Conservation (phyloP, 805 yeast genomes). For the Monosporozyma yasuniensis region DNA sequence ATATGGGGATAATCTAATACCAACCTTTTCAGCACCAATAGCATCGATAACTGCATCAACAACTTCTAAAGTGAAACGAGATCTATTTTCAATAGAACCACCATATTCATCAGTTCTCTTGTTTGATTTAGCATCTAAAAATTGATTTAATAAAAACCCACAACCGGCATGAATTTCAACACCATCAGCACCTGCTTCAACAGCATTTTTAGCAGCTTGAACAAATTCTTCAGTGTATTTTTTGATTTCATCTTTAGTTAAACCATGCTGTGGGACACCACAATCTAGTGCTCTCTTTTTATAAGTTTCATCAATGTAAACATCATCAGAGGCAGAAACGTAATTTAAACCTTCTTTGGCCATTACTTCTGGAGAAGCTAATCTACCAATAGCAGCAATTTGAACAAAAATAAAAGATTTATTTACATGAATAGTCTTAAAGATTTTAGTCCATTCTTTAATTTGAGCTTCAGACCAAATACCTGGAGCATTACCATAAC, state of each 20-base stretch:
- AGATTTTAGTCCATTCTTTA: conserved; percentile 41
- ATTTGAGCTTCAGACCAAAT: conserved; percentile 39
- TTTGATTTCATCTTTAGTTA: conserved; percentile 30
- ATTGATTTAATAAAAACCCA: conserved; percentile 51
- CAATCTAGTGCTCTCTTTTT: conserved; percentile 28
- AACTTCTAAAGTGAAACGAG: conserved; percentile 37
- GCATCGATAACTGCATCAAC: conserved; percentile 41
- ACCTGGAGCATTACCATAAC: conserved; percentile 38
- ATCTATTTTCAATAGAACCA: conserved; percentile 42
- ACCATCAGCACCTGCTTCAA: conserved; percentile 40
- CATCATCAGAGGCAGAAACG: conserved; percentile 32
- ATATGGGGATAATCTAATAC: conserved; percentile 40
- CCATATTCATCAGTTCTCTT: conserved; percentile 45
- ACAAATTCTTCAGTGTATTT: conserved; percentile 35
- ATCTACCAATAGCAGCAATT: conserved; percentile 41
- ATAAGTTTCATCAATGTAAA: conserved; percentile 28
- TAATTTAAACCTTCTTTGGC: conserved; percentile 31
- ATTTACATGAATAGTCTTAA: conserved; percentile 41
- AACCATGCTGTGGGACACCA: conserved; percentile 24
- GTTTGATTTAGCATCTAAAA: conserved; percentile 39
- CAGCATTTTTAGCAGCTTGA: conserved; percentile 34
- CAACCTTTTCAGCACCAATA: conserved; percentile 43
- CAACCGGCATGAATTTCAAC: conserved; percentile 61
- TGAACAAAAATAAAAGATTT: conserved; percentile 39
- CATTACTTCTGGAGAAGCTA: conserved; percentile 32